phyloP scores from a whole-genome alignment of 2,329 filamentous ascomycete species.

The Beauveria sp. region DNA sequence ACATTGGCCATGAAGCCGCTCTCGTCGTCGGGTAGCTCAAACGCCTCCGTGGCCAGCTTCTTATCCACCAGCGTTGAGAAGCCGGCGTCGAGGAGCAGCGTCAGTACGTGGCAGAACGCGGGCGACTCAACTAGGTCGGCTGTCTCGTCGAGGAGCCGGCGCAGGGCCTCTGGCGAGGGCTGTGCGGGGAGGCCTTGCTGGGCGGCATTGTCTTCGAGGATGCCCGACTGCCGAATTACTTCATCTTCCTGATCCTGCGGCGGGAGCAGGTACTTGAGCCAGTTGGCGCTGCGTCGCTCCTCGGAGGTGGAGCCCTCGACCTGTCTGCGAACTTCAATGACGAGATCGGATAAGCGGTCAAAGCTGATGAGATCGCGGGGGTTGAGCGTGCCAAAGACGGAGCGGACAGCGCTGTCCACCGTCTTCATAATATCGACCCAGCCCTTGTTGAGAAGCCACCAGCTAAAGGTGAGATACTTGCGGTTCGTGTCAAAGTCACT shows the following conservation, averaged over 20 bases:
- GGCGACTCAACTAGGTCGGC: conserved; percentile 94
- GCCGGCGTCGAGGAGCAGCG: conserved; percentile 75
- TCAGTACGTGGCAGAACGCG: conserved; percentile 78
- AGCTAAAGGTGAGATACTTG: conserved; percentile 91
- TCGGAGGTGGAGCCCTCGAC: conserved; percentile 59
- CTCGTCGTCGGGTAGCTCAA: conserved; percentile 44
- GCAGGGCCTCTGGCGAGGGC: conserved; percentile 52
- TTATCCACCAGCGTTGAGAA: conserved; percentile 79
- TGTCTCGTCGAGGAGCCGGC: conserved; percentile 87
- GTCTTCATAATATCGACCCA: conserved; percentile 76
- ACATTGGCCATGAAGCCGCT: conserved; percentile 36
- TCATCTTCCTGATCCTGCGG: conserved; percentile 69
- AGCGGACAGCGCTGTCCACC: conserved; percentile 78
- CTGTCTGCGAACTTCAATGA: conserved; percentile 73
- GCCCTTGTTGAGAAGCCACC: conserved; percentile 91
- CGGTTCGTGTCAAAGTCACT: conserved; percentile 95
- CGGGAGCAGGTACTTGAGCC: conserved; percentile 80
- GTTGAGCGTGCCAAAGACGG: conserved; percentile 83
- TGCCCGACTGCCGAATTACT: conserved; percentile 80
- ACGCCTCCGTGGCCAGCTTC: conserved; percentile 72
- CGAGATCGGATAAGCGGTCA: conserved; percentile 70
- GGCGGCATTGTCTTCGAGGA: conserved; percentile 46
- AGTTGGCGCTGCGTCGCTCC: conserved; percentile 45
- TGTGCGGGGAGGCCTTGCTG: conserved; percentile 29
- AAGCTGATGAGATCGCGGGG: conserved; percentile 83